Conservation (phyloP, 2,329 filamentous ascomycete genomes). For the Clonostachys byssicola region DNA sequence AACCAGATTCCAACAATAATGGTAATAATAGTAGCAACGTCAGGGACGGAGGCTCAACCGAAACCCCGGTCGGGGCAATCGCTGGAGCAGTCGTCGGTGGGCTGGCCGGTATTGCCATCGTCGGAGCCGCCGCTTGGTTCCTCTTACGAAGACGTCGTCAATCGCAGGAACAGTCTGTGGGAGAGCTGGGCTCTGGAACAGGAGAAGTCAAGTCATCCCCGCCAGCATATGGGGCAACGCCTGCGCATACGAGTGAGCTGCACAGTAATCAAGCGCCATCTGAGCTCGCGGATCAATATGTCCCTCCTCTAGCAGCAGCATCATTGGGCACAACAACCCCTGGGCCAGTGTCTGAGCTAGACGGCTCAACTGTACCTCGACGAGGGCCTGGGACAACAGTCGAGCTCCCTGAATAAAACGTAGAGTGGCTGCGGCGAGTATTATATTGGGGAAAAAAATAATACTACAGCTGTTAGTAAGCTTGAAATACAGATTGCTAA, state of each 20-base stretch:
- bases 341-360: too few relatives aligned
- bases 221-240: neutral
- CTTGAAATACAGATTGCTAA: too few relatives aligned
- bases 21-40: neutral
- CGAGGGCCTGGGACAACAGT: too few relatives aligned
- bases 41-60: neutral
- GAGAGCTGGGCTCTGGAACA: neutral
- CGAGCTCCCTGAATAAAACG: too few relatives aligned
- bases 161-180: neutral
- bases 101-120: slow-evolving; percentile 11
- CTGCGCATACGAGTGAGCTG: neutral
- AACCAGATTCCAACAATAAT: neutral
- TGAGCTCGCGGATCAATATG: neutral
- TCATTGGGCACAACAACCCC: too few relatives aligned
- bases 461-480: too few relatives aligned
- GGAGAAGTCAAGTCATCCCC: neutral
- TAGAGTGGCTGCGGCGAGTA: too few relatives aligned
- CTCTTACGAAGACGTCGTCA: slow-evolving; percentile 1
- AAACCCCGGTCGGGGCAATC: slow-evolving; percentile 12
- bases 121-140: slow-evolving; percentile 10
- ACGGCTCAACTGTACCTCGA: too few relatives aligned
- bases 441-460: too few relatives aligned
- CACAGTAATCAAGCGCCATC: neutral
- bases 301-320: too few relatives aligned
- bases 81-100: slow-evolving; percentile 15